These are phyloP conservation scores for Lachancea dasiensis DNA, from an alignment of 805 yeast genomes.

Conservation along the genomic window DNA sequence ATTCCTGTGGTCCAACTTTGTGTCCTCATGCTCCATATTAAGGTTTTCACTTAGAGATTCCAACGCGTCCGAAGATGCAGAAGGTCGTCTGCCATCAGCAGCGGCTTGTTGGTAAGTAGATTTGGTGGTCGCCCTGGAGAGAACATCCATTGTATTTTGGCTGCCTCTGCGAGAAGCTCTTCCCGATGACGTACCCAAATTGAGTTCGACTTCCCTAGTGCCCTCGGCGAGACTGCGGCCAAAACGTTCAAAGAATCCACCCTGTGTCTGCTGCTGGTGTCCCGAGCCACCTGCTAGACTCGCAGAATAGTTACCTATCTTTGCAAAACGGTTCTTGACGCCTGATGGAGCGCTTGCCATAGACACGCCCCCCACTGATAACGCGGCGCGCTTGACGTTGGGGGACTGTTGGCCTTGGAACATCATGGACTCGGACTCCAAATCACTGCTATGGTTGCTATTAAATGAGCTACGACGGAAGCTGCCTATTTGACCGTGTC, in stretches of 20 bases:
- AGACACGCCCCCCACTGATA: conserved; percentile 27
- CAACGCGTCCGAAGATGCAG: conserved; percentile 11
- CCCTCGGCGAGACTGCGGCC: conserved; percentile 33
- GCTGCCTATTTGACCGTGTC: conserved; percentile 24
- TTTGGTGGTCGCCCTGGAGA: conserved; percentile 7
- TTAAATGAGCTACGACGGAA: conserved; percentile 30
- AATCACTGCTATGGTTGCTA: conserved; percentile 17
- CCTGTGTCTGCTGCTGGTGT: conserved; percentile 10
- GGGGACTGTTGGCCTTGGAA: conserved; percentile 17
- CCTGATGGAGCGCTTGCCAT: conserved; percentile 10
- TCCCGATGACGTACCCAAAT: conserved; percentile 7
- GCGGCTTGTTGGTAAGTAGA: conserved; percentile 5
- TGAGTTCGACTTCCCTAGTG: conserved; percentile 28
- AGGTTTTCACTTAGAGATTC: conserved; percentile 14
- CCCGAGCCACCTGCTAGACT: conserved; percentile 19
- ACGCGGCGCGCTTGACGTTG: conserved; percentile 22
- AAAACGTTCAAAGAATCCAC: conserved; percentile 31
- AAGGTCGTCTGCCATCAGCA: conserved; percentile 7
- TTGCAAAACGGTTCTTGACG: conserved; percentile 15
- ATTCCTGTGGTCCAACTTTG: conserved; percentile 2
- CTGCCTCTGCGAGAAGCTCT: conserved; percentile 12
- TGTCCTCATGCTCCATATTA: conserved; percentile 8
- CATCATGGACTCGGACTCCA: conserved; percentile 23
- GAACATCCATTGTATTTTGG: conserved; percentile 6
- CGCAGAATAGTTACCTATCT: conserved; percentile 24